A percentile compares a stretch with the other conserved stretches of the same genome.
phyloP scores from a whole-genome alignment of 1,139 yeast genomes.

The Geotrichum klebahnii region DNA sequence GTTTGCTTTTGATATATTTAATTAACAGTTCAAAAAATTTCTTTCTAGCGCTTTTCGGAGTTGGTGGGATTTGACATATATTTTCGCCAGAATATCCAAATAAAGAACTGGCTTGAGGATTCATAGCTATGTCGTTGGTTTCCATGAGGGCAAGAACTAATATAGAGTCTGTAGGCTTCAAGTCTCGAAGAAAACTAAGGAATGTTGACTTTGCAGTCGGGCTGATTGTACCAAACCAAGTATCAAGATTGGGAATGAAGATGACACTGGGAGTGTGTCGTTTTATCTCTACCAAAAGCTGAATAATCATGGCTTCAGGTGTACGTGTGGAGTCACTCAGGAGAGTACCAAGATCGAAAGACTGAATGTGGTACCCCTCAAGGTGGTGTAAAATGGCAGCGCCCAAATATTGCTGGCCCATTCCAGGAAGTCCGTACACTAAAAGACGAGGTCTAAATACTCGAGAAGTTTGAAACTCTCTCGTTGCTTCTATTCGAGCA shows the following conservation, averaged over 20 bases:
- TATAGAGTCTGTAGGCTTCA: conserved; percentile 69
- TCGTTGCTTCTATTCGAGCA: conserved; percentile 57
- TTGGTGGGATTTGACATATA: conserved; percentile 48
- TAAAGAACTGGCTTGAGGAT: conserved; percentile 42
- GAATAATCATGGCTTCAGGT: conserved; percentile 81
- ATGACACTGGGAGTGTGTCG: conserved; percentile 87
- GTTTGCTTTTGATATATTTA: conserved; percentile 60
- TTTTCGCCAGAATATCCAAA: conserved; percentile 55
- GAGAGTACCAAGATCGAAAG: conserved; percentile 72
- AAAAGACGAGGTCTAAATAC: conserved; percentile 78
- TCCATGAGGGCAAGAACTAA: conserved; percentile 61
- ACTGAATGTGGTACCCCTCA: conserved; percentile 88
- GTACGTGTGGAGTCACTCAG: conserved; percentile 78
- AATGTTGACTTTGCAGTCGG: conserved; percentile 69
- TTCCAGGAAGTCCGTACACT: conserved; percentile 70
- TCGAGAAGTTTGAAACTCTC: conserved; percentile 55
- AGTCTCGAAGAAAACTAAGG: conserved; percentile 60
- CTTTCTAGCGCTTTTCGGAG: conserved; percentile 46
- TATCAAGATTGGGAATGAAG: conserved; percentile 76
- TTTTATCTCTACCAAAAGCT: conserved; percentile 80
- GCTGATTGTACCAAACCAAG: conserved; percentile 68
- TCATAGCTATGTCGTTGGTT: conserved; percentile 45
- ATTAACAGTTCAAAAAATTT: conserved; percentile 56
- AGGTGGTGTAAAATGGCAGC: conserved; percentile 76
- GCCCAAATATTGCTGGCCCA: conserved; percentile 84